Evolutionary conservation across 2,329 filamentous ascomycete species (phyloP).

Genomic region (Aspergillus eucalypticola): DNA sequence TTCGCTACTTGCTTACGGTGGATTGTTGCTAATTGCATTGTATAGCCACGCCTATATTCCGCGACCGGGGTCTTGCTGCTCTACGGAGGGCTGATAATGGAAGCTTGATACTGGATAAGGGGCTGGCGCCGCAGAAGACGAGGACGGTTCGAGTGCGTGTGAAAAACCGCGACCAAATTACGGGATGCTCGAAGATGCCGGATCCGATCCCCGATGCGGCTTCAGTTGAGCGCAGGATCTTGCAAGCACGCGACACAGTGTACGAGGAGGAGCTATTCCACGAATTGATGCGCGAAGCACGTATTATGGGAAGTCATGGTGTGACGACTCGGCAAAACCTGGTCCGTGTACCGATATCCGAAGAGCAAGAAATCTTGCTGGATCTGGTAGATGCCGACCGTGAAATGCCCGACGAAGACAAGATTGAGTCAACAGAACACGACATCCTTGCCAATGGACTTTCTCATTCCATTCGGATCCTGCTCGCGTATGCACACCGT

Average conservation of each 20-base stretch:
- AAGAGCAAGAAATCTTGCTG: conserved; percentile 61
- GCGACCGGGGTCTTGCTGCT: conserved; percentile 75
- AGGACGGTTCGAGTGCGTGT: conserved; percentile 69
- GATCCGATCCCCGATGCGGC: conserved; percentile 23
- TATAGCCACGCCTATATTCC: conserved; percentile 57
- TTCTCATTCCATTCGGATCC: conserved; percentile 68
- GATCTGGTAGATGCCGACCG: conserved; percentile 65
- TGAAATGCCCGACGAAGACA: conserved; percentile 31
- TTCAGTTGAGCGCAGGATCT: conserved; percentile 39
- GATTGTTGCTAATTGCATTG: conserved; percentile 1
- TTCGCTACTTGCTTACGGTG: not conserved
- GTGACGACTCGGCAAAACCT: conserved; percentile 64
- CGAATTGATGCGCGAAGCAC: conserved; percentile 80
- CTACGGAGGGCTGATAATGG: conserved; percentile 75
- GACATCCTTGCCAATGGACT: conserved; percentile 63
- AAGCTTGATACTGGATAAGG: conserved; percentile 71
- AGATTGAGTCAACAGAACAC: conserved; percentile 25
- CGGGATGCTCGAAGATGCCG: conserved; percentile 53
- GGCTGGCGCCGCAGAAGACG: conserved; percentile 49
- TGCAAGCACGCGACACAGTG: conserved; percentile 52
- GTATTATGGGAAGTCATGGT: conserved; percentile 68
- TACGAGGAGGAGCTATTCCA: conserved; percentile 78
- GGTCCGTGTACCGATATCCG: conserved; percentile 58
- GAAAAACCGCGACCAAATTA: conserved; percentile 57
- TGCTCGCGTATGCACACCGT: conserved; percentile 77